Evolutionary conservation across 2,329 filamentous ascomycete species (phyloP), one percentile per base, ranked within the genome.

Genomic region (Trichoderma harzianum): DNA sequence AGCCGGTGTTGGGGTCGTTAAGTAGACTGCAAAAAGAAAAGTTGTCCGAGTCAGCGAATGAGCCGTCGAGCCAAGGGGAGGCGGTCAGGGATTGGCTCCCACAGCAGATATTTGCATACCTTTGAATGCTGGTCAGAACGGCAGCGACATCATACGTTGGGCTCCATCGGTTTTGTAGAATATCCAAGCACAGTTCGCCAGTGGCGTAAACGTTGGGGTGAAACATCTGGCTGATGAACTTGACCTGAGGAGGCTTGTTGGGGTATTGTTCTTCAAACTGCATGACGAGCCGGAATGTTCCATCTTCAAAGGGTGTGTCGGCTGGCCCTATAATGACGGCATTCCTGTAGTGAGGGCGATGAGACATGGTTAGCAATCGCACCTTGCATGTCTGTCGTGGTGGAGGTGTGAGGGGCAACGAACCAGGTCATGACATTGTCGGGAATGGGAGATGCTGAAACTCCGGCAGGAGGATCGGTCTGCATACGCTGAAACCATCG

Each of bases 151-250:
- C 96, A 82, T 99, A 99, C 11, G 96, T 98, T 18, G 96, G 96
- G 81, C 95, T 98, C 96, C 96, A 99, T 76, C 96, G 88, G 80
- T 99, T 99, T 83, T 99, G 96, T 72, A 99, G 83, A 76, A 99
- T 99, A 80, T 99, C 96, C 76, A 99, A 85, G 80, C 96, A 99
- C 65, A 99, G 87, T 84, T 99, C 96, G 73, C 96, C 96, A 0
- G 95, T 98, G 68, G 93, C 95, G 81, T 99, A 99, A 71, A 99
- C 96, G 79, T 99, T 99, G 21, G 96, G 96, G 78, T 99, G 96
- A 83, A 99, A 99, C 96, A 99, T 99, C 81, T 96, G 91, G 82
- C 93, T 97, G 81, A 99, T 97, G 82, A 99, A 99, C 80, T 98
- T 98, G 84, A 98, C 96, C 39, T 94, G 93, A 0, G 96, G 96